Conservation (phyloP, 768 basidiomycete genomes). For the Naematelia aurantialba region DNA sequence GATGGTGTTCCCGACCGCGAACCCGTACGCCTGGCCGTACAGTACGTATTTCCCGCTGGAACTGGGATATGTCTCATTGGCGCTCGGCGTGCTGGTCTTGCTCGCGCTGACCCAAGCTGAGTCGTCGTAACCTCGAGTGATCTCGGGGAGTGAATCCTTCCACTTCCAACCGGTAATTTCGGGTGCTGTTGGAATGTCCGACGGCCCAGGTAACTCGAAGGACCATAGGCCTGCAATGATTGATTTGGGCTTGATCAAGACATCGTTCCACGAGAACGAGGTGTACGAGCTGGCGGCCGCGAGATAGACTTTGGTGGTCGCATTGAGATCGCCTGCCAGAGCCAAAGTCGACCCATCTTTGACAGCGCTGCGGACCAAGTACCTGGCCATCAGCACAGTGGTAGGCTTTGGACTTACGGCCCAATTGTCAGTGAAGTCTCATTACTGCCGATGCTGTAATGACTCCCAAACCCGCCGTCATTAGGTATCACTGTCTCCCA, state of each 20-base stretch:
- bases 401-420: constrained; percentile 32
- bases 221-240: neutral
- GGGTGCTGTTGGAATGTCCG: neutral
- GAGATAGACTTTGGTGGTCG: constrained; percentile 60
- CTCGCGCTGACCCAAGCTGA: constrained; percentile 63
- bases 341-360: constrained; percentile 53
- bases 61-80: constrained; percentile 65
- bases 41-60: constrained; percentile 54
- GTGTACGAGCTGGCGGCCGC: constrained; percentile 52
- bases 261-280: neutral
- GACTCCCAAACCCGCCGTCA: constrained; percentile 62
- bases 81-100: constrained; percentile 70
- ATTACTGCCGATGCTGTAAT: constrained; percentile 62
- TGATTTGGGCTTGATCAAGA: neutral
- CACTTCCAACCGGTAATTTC: constrained; percentile 62
- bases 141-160: constrained; percentile 71
- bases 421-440: constrained; percentile 59
- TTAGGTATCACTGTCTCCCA: constrained; percentile 67
- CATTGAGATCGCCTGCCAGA: constrained; percentile 67
- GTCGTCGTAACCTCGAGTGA: constrained; percentile 60
- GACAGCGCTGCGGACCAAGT: constrained; percentile 55
- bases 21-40: constrained; percentile 83
- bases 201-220: neutral
- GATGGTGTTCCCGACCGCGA: constrained; percentile 53
- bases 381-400: neutral